These are phyloP conservation scores for Atkinsonella texensis DNA, from an alignment of 2,329 filamentous ascomycete genomes.

Conservation along the genomic window DNA sequence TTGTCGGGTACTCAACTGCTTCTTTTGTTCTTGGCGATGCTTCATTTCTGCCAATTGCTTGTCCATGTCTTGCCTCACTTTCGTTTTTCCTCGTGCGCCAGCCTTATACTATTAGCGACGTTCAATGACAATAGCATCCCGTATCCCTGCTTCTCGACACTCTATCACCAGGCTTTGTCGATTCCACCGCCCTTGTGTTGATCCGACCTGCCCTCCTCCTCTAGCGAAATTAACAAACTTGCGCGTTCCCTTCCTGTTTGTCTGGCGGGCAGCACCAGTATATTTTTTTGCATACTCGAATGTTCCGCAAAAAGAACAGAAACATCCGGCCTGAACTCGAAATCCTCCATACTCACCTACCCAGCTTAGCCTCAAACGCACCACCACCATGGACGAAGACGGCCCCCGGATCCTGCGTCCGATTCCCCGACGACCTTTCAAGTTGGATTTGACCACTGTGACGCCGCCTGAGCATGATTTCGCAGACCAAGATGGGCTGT, in stretches of 20 bases:
- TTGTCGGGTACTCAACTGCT: neutral
- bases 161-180: neutral
- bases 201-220: neutral
- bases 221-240: neutral
- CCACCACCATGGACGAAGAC: slow-evolving; percentile 24
- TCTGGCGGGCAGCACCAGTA: too few relatives aligned
- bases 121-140: neutral
- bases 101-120: neutral
- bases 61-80: neutral
- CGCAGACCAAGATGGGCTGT: slow-evolving; percentile 14
- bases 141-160: neutral
- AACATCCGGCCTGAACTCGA: too few relatives aligned
- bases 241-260: too few relatives aligned
- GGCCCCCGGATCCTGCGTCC: slow-evolving; percentile 52
- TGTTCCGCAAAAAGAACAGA: too few relatives aligned
- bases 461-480: slow-evolving; percentile 30
- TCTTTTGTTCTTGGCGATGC: neutral
- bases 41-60: neutral
- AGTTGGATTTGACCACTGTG: slow-evolving; percentile 37
- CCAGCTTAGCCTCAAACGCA: neutral
- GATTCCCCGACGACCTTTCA: slow-evolving; percentile 60
- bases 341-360: neutral
- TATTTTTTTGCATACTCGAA: too few relatives aligned
- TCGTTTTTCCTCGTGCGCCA: neutral
- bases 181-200: neutral